phyloP scores from a whole-genome alignment of 2,329 filamentous ascomycete species.

The Scytalidium sp. region DNA sequence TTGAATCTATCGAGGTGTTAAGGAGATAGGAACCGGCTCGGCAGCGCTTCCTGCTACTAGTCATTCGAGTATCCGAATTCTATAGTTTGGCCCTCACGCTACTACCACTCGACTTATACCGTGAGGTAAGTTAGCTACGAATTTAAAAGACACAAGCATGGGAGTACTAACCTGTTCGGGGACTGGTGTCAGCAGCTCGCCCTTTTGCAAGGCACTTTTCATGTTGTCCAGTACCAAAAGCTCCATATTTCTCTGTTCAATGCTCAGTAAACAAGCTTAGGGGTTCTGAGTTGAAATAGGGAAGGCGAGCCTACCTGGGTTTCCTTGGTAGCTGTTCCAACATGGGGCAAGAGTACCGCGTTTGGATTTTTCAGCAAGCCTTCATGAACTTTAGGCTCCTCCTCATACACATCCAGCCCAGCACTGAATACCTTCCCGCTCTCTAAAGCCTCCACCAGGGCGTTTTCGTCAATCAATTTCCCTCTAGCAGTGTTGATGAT shows the following conservation, averaged over 20 bases:
- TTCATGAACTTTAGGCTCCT: constrained; percentile 72
- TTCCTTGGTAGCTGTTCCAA: constrained; percentile 77
- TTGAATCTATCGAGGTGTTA: too few relatives aligned
- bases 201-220: constrained; percentile 55
- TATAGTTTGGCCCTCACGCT: too few relatives aligned
- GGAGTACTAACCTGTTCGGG: constrained; percentile 58
- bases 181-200: constrained; percentile 62
- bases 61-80: too few relatives aligned
- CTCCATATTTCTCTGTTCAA: constrained; percentile 59
- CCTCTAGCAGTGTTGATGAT: constrained; percentile 80
- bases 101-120: too few relatives aligned
- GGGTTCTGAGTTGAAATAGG: not conserved
- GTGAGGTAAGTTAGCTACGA: too few relatives aligned
- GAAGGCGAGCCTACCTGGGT: constrained; percentile 25
- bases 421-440: constrained; percentile 63
- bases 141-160: not conserved
- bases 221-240: constrained; percentile 72
- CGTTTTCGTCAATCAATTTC: constrained; percentile 75
- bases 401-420: constrained; percentile 78
- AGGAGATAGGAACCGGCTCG: too few relatives aligned
- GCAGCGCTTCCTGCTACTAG: too few relatives aligned
- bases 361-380: constrained; percentile 68
- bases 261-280: not conserved
- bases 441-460: constrained; percentile 71
- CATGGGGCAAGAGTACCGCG: constrained; percentile 74